Evolutionary conservation across 179 eudicot genomes (phyloP).

Genomic region (Corrigiola litoralis): DNA sequence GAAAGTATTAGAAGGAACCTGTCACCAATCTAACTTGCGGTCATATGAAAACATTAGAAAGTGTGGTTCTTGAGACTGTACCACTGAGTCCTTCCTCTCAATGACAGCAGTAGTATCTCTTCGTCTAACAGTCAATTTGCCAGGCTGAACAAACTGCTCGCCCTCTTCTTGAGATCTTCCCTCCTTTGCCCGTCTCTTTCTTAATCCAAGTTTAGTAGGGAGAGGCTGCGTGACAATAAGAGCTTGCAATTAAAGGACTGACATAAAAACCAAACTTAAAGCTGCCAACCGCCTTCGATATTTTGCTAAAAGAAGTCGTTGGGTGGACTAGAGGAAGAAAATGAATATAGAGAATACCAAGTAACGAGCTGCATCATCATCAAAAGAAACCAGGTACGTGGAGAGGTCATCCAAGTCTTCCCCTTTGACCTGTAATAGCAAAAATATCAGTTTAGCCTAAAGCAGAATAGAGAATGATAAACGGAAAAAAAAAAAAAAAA

Average conservation of each 20-base stretch:
- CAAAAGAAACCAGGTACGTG: conserved; percentile 81
- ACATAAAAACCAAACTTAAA: neutral
- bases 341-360: conserved; percentile 39
- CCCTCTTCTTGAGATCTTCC: conserved; percentile 74
- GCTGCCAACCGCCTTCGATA: neutral
- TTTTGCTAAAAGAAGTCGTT: neutral
- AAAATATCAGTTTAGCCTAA: neutral
- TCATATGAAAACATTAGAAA: neutral
- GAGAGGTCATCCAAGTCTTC: conserved; percentile 83
- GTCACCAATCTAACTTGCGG: neutral
- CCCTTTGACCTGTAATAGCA: conserved; percentile 65
- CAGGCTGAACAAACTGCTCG: conserved; percentile 83
- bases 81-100: conserved; percentile 64
- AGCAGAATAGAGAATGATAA: neutral
- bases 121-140: conserved; percentile 65
- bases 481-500: neutral
- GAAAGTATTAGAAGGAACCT: neutral
- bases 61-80: conserved; percentile 17
- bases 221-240: conserved; percentile 56
- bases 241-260: conserved; percentile 2
- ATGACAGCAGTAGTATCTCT: conserved; percentile 49
- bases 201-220: conserved; percentile 71
- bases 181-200: conserved; percentile 86
- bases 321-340: neutral
- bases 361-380: conserved; percentile 73